Percentiles rank a stretch among this genome's conserved stretches.
These are phyloP conservation scores for Endoconidiophora polonica DNA, from an alignment of 2,329 filamentous ascomycete genomes.

Conservation along the genomic window DNA sequence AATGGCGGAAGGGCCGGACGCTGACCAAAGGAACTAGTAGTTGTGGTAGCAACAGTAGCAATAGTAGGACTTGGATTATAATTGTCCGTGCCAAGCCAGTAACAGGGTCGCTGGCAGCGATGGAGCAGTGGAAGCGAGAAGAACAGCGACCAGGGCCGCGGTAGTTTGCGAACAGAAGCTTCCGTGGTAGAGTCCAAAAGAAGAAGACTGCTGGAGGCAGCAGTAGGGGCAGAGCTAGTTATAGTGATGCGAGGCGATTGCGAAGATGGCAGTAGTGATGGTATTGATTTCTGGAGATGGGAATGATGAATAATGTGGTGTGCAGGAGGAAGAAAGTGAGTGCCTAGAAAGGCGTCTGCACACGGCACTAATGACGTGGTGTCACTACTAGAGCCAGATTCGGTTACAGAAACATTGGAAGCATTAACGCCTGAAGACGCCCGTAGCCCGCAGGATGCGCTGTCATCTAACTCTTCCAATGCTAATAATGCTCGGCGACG, in stretches of 20 bases:
- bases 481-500: neutral
- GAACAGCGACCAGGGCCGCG: conserved; percentile 3
- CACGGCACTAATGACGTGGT: neutral
- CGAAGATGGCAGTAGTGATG: conserved; percentile 14
- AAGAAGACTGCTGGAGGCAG: conserved; percentile 14
- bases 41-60: neutral
- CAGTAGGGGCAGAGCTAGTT: conserved; percentile 16
- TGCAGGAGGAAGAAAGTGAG: neutral
- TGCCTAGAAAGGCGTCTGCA: no score
- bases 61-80: neutral
- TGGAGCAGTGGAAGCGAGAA: conserved; percentile 6
- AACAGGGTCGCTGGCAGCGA: neutral
- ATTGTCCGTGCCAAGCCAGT: no score
- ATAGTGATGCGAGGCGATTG: conserved; percentile 16
- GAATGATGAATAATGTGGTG: neutral
- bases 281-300: neutral
- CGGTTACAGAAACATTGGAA: neutral
- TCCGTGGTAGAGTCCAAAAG: no score
- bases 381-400: neutral
- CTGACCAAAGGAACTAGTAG: conserved; percentile 5
- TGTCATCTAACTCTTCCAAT: no score
- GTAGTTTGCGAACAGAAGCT: no score
- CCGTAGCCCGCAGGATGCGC: no score
- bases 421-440: neutral
- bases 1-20: conserved; percentile 11